Percentiles rank a stretch among this genome's conserved stretches.
These are phyloP conservation scores for Ophiostoma himal-ulmi DNA, from an alignment of 2,329 filamentous ascomycete species.

Conservation along the genomic window DNA sequence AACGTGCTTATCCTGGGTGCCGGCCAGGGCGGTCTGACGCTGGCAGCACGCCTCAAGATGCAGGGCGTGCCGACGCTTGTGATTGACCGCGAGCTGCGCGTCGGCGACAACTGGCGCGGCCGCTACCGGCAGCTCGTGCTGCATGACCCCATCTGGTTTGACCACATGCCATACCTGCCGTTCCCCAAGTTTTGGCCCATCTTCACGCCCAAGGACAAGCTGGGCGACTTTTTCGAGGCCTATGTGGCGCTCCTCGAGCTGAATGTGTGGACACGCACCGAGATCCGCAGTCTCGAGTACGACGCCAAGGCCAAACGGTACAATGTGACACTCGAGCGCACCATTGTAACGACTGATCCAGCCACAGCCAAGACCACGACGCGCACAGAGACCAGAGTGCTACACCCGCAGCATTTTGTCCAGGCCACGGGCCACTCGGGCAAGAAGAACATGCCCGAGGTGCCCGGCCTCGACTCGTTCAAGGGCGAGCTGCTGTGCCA, in stretches of 20 bases:
- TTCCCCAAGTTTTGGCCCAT: conserved; percentile 63
- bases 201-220: conserved; percentile 67
- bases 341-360: conserved; percentile 31
- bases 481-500: conserved; percentile 50
- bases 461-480: conserved; percentile 51
- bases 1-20: conserved; percentile 54
- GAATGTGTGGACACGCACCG: conserved; percentile 58
- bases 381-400: conserved; percentile 42
- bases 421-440: conserved; percentile 65
- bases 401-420: conserved; percentile 59
- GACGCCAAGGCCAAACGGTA: conserved; percentile 46
- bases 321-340: conserved; percentile 50
- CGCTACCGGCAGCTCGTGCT: conserved; percentile 61
- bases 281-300: conserved; percentile 44
- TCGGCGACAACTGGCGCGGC: conserved; percentile 60
- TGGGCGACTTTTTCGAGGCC: conserved; percentile 61
- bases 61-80: conserved; percentile 50
- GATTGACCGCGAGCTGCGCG: conserved; percentile 51
- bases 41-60: conserved; percentile 54
- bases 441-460: conserved; percentile 54
- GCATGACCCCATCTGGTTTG: conserved; percentile 60
- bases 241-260: conserved; percentile 62
- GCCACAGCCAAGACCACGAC: conserved; percentile 37
- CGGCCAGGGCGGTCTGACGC: conserved; percentile 55
- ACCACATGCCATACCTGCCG: conserved; percentile 57